Conservation (phyloP, 2,329 filamentous ascomycete species). For the Fusarium oxysporum region DNA sequence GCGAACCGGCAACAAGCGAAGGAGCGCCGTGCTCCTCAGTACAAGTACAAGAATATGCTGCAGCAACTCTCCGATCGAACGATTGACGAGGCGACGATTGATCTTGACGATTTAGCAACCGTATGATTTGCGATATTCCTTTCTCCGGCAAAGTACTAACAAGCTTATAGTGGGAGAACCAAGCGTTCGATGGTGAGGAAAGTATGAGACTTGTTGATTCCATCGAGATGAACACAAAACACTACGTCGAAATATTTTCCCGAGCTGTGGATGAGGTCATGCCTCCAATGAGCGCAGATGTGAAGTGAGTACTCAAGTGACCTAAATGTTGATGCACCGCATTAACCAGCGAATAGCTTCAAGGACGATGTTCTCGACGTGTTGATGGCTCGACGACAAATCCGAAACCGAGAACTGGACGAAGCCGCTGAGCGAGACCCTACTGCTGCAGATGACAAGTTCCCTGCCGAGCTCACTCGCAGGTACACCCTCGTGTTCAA, state of each 20-base stretch:
- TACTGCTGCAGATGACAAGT: constrained; percentile 77
- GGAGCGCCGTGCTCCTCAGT: constrained; percentile 68
- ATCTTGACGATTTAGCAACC: constrained; percentile 85
- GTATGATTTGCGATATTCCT: constrained; percentile 61
- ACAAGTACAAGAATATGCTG: constrained; percentile 90
- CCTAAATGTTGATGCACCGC: neutral
- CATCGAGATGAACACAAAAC: constrained; percentile 90
- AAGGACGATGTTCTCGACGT: constrained; percentile 98
- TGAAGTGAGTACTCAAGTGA: constrained; percentile 67
- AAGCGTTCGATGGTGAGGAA: constrained; percentile 63
- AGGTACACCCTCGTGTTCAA: constrained; percentile 98
- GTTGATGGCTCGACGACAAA: constrained; percentile 90
- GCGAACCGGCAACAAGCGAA: constrained; percentile 62
- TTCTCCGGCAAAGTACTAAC: constrained; percentile 32
- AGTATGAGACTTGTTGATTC: constrained; percentile 81
- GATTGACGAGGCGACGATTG: constrained; percentile 81
- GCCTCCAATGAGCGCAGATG: constrained; percentile 80
- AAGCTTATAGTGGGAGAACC: constrained; percentile 75
- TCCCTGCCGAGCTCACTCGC: constrained; percentile 90
- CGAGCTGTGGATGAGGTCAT: constrained; percentile 88
- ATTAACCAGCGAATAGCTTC: constrained; percentile 68
- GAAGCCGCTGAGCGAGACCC: constrained; percentile 76
- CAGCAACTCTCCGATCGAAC: constrained; percentile 88
- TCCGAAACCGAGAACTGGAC: constrained; percentile 82
- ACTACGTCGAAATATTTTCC: constrained; percentile 93